Evolutionary conservation across 306 rosid genomes (phyloP), one percentile per base, ranked within the genome.

Genomic region (Acacia crassicarpa): DNA sequence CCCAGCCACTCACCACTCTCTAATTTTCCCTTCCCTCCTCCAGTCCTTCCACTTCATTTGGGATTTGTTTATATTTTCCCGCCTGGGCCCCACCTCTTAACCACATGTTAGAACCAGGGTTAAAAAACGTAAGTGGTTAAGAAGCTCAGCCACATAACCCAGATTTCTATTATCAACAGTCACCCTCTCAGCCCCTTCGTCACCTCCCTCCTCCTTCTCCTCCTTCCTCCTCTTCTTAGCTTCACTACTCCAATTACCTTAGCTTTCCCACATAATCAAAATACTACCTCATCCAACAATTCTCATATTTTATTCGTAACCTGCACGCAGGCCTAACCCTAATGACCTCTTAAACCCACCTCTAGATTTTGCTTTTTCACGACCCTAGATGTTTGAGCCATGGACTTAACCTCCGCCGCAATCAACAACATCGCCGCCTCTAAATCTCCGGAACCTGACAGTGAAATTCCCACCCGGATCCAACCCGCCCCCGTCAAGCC

Each of bases 31-130:
- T 49, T 17, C n/a, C 56, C 53, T n/a, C n/a, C n/a, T n/a, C n/a
- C n/a, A n/a, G n/a, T n/a, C n/a, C n/a, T 68, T 43, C 14, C 9
- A 46, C 48, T 67, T 74, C 56, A 51, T 5, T 27, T 27, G 30
- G 20, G 20, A 46, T 12, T 45, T 12, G 3, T 46, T 3, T 46
- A 11, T 46, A 14, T 14, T 16, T 14, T 48, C 7, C 20, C 79
- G 54, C 45, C 84, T 79, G 83, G 91, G 90, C 89, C 88, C 93
- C 83, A 77, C 19, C 85, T 83, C 92, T 88, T 89, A 92, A 94
- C 98, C 94, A 91, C 79, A 82, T 93, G 90, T 90, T 91, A 91
- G 88, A 91, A 92, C 98, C 80, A 87, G 93, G 87, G 98, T 94
- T 90, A 90, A 89, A 91, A 84, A 32, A 87, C 58, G 0, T 85